phyloP scores from a whole-genome alignment of 345 rosid genomes.

The Lepidium aucheri region DNA sequence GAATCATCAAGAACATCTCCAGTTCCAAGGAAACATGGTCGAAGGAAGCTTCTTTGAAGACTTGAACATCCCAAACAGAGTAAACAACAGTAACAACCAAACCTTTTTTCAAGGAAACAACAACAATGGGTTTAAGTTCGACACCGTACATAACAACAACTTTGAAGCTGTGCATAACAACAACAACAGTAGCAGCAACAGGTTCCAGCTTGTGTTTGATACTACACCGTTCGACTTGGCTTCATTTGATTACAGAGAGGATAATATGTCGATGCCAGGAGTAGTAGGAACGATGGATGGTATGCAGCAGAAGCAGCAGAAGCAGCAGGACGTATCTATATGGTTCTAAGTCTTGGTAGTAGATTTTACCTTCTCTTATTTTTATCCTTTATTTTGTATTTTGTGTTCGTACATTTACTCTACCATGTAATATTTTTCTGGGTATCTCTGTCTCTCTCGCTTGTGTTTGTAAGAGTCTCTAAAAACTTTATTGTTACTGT shows the following conservation, averaged over 20 bases:
- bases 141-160: conserved; percentile 5
- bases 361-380: conserved; percentile 12
- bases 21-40: conserved; percentile 36
- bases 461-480: conserved; percentile 15
- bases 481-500: conserved; percentile 6
- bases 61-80: conserved; percentile 37
- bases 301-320: conserved; percentile 37
- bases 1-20: conserved; percentile 52
- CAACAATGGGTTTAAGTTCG: conserved; percentile 16
- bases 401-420: conserved; percentile 8
- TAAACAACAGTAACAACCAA: conserved; percentile 24
- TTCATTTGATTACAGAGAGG: conserved; percentile 53
- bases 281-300: conserved; percentile 37
- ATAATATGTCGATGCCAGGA: conserved; percentile 48
- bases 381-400: neutral
- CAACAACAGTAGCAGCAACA: conserved; percentile 25
- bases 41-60: conserved; percentile 55
- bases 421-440: conserved; percentile 19
- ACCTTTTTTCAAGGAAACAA: conserved; percentile 40
- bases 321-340: conserved; percentile 59
- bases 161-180: conserved; percentile 36
- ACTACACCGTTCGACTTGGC: conserved; percentile 55
- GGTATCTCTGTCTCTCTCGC: conserved; percentile 4
- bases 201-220: conserved; percentile 48
- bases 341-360: conserved; percentile 50